A percentile compares a stretch with the other conserved stretches of the same genome.
phyloP scores from a whole-genome alignment of 129 eudicot genomes.

The Chrysanthemum lavandulifolium region DNA sequence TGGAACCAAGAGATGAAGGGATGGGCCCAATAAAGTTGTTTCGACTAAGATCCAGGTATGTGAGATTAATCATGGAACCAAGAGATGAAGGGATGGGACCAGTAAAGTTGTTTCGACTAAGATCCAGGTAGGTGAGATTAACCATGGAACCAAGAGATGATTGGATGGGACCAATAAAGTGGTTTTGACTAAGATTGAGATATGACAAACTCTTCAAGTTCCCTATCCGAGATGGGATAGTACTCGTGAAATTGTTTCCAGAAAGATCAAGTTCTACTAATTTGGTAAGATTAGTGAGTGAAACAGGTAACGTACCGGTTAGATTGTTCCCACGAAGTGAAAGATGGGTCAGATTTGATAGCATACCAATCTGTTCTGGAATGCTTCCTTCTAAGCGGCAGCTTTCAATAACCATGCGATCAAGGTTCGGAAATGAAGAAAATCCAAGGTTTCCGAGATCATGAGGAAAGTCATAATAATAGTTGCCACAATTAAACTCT shows the following conservation, averaged over 20 bases:
- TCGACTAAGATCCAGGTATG: too few relatives aligned
- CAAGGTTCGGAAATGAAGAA: constrained; percentile 23
- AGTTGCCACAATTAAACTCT: not conserved
- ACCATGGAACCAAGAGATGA: constrained; percentile 8
- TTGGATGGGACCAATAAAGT: constrained; percentile 15
- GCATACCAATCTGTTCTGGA: constrained; percentile 18
- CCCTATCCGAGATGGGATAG: not conserved
- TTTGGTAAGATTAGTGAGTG: constrained; percentile 12
- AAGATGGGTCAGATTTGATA: constrained; percentile 14
- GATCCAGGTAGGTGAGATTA: too few relatives aligned
- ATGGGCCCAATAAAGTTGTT: constrained; percentile 14
- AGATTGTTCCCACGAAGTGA: not conserved
- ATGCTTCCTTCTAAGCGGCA: constrained; percentile 10
- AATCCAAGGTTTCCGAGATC: not conserved
- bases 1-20: constrained; percentile 1
- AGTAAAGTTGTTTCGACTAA: too few relatives aligned
- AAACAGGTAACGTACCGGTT: constrained; percentile 4
- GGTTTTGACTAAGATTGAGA: constrained; percentile 4
- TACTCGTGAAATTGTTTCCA: not conserved
- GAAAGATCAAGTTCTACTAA: constrained; percentile 10
- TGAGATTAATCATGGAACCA: too few relatives aligned
- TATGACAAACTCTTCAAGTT: too few relatives aligned
- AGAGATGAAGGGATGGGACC: too few relatives aligned
- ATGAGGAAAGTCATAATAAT: not conserved
- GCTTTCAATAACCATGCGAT: not conserved